Evolutionary conservation across 257 asterid genomes (phyloP).

Genomic region (Jacaranda copaia): DNA sequence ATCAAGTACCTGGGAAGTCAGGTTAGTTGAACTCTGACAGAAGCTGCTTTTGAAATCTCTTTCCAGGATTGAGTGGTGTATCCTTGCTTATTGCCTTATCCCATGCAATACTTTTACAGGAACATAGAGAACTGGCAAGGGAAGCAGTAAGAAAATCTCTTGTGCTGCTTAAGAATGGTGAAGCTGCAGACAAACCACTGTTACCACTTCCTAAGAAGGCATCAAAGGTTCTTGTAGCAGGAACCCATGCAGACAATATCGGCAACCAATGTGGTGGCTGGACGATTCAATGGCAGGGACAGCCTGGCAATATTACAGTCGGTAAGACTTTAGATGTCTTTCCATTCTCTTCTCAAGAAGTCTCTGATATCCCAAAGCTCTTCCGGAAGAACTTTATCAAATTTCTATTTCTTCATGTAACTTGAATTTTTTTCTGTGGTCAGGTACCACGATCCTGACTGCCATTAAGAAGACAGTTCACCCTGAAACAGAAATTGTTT

Average conservation of each 20-base stretch:
- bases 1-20: slow-evolving; percentile 60
- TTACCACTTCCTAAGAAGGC: slow-evolving; percentile 56
- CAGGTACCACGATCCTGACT: slow-evolving; percentile 54
- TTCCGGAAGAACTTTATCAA: too few species aligned
- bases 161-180: slow-evolving; percentile 62
- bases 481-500: slow-evolving; percentile 46
- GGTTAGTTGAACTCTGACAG: slow-evolving; percentile 42
- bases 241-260: slow-evolving; percentile 54
- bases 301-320: slow-evolving; percentile 51
- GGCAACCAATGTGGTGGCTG: slow-evolving; percentile 68
- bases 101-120: slow-evolving; percentile 35
- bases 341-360: background rate
- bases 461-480: slow-evolving; percentile 51
- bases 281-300: slow-evolving; percentile 66
- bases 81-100: background rate
- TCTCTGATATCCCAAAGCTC: too few species aligned
- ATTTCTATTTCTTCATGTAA: background rate
- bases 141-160: slow-evolving; percentile 66
- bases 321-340: slow-evolving; percentile 37
- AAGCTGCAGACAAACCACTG: slow-evolving; percentile 38
- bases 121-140: slow-evolving; percentile 59
- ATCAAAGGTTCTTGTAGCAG: slow-evolving; percentile 56
- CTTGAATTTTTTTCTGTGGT: background rate
- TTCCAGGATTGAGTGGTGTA: too few species aligned
- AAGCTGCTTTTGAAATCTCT: background rate